Evolutionary conservation across 768 basidiomycete species (phyloP).

Genomic region (Rhizopogon salebrosus): DNA sequence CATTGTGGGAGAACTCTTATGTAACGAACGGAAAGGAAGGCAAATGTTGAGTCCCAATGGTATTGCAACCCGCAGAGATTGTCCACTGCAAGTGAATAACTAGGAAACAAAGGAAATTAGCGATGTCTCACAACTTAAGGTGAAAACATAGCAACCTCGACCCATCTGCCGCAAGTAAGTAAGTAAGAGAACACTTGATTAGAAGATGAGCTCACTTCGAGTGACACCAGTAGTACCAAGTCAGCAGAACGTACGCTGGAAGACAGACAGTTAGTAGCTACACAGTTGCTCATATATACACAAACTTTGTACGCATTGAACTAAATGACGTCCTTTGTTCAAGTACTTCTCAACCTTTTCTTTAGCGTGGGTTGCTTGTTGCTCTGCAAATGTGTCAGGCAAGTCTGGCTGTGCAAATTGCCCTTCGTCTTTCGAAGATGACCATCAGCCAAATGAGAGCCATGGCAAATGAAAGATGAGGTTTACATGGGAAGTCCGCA

Average conservation of each 20-base stretch:
- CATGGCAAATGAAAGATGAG: neutral
- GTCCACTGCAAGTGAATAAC: conserved; percentile 57
- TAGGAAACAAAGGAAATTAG: conserved; percentile 20
- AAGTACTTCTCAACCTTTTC: conserved; percentile 44
- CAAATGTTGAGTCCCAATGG: conserved; percentile 70
- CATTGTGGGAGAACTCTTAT: conserved; percentile 50
- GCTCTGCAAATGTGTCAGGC: conserved; percentile 57
- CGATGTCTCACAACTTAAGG: neutral
- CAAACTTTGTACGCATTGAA: conserved; percentile 60
- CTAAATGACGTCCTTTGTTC: conserved; percentile 47
- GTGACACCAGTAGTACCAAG: conserved; percentile 74
- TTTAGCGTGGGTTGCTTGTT: conserved; percentile 53
- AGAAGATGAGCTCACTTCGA: conserved; percentile 43
- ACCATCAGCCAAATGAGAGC: neutral
- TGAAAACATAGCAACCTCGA: conserved; percentile 44
- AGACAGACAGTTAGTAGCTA: neutral
- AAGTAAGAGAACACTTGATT: neutral
- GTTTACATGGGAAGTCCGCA: conserved; percentile 30
- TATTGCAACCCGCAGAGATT: conserved; percentile 51
- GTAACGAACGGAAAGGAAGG: conserved; percentile 60
- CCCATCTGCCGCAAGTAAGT: conserved; percentile 46
- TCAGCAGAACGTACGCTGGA: conserved; percentile 56
- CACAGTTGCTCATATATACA: neutral
- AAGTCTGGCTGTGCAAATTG: conserved; percentile 4
- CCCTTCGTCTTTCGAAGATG: neutral